A percentile compares a stretch with the other conserved stretches of the same genome.
Evolutionary conservation across 1,139 yeast species (phyloP).

Genomic region (Geotrichum candidum): DNA sequence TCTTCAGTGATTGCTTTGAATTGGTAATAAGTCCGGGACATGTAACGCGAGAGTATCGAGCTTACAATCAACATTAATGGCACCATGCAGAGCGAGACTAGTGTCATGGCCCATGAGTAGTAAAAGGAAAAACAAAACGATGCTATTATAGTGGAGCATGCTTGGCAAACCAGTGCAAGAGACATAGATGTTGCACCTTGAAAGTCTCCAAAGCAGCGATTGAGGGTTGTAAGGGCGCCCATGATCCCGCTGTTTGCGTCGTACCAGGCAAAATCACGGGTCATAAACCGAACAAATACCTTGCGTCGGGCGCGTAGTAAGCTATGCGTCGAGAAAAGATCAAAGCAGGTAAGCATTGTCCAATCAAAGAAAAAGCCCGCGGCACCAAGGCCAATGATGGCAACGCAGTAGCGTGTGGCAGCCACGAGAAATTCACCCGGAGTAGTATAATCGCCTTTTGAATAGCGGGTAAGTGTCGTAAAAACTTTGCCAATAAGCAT

Average conservation of each 20-base stretch:
- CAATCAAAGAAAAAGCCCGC: slow-evolving; percentile 49
- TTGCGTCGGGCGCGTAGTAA: slow-evolving; percentile 50
- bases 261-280: slow-evolving; percentile 40
- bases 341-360: slow-evolving; percentile 57
- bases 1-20: slow-evolving; percentile 54
- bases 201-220: slow-evolving; percentile 64
- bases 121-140: slow-evolving; percentile 62
- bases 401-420: slow-evolving; percentile 32
- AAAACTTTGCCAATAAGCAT: slow-evolving; percentile 64
- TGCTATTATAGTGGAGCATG: slow-evolving; percentile 48
- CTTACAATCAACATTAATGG: slow-evolving; percentile 59
- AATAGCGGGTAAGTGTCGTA: slow-evolving; percentile 42
- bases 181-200: slow-evolving; percentile 66
- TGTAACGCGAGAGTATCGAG: slow-evolving; percentile 46
- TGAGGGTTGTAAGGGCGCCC: slow-evolving; percentile 61
- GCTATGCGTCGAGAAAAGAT: slow-evolving; percentile 67
- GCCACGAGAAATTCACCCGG: slow-evolving; percentile 39
- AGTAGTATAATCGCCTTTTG: slow-evolving; percentile 28
- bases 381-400: slow-evolving; percentile 54
- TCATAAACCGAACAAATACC: slow-evolving; percentile 35
- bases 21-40: slow-evolving; percentile 45
- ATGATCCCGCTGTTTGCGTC: slow-evolving; percentile 43
- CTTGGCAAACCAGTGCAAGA: slow-evolving; percentile 51
- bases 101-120: slow-evolving; percentile 78
- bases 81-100: slow-evolving; percentile 62